phyloP scores from a whole-genome alignment of 2,329 filamentous ascomycete genomes.

The Fusarium heterosporum region DNA sequence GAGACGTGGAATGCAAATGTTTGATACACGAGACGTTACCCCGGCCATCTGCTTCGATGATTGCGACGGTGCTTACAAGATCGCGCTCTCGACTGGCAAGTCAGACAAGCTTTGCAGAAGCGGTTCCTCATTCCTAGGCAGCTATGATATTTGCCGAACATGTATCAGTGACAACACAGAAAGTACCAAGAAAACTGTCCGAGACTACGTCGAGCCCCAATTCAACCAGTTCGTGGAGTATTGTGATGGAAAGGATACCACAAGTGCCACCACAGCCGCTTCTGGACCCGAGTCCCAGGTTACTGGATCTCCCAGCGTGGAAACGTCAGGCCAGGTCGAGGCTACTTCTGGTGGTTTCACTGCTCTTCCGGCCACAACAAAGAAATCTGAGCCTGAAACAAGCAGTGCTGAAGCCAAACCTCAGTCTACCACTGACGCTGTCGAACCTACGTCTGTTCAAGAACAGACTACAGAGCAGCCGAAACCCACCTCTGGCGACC shows the following conservation, averaged over 20 bases:
- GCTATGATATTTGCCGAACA: conserved; percentile 53
- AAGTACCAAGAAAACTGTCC: conserved; percentile 44
- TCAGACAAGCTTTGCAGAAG: conserved; percentile 57
- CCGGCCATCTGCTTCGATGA: conserved; percentile 63
- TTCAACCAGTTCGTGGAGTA: conserved; percentile 61
- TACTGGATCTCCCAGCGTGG: conserved; percentile 36
- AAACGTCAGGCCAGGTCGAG: conserved; percentile 45
- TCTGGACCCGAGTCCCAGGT: conserved; percentile 43
- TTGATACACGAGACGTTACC: conserved; percentile 56
- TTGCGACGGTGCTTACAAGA: conserved; percentile 64
- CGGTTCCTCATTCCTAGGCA: conserved; percentile 56
- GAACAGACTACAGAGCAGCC: conserved; percentile 2
- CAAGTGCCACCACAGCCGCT: conserved; percentile 24
- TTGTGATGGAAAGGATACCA: conserved; percentile 53
- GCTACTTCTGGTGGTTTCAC: conserved; percentile 42
- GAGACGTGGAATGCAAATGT: conserved; percentile 39
- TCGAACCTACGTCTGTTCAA: conserved; percentile 5
- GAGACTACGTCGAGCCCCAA: conserved; percentile 51
- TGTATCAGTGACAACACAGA: conserved; percentile 55
- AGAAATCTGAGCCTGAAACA: conserved; percentile 13
- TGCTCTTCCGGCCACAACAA: conserved; percentile 24
- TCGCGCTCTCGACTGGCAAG: conserved; percentile 63
- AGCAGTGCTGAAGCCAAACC: conserved; percentile 10
- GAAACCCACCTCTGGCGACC: conserved; percentile 18
- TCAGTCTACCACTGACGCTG: conserved; percentile 10